Base-by-base conservation (phyloP, 306 rosid species). In the Canavalia gladiata region DNA sequence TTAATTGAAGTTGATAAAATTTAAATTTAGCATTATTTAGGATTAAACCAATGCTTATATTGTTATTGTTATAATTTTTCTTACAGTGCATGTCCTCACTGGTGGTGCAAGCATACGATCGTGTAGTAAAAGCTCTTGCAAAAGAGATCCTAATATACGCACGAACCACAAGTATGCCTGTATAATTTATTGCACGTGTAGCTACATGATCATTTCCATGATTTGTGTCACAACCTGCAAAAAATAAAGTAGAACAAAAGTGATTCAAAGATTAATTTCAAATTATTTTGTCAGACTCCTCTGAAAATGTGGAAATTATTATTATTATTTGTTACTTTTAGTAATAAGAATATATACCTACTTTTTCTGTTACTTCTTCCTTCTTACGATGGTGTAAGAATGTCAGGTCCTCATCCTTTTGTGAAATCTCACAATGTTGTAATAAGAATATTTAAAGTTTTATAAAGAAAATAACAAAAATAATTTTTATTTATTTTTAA, bases 41-140 rank as follows among this genome's bases (percentile, higher is more conserved):
- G 57, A 57, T 55, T 42, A 52, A 68, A 29, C 35, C 52, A 41
- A 25, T 74, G 59, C 87, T 87, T 57, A 84, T 49, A 63, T 43
- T 54, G 79, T 70, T 60, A 66, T 82, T 8, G 7, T 80, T 43
- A 46, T 79, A 90, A 37, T 5, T 45, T 45, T 45, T 45, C 49
- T 6, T 45, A 45, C 49, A 91, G 95, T 89, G 82, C 85, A 91
- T 50, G 90, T 91, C 58, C 95, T 91, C 58, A 59, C 92, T 54
- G 95, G 95, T 58, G 95, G 91, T 91, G 83, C 88, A 86, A 78
- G 95, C 92, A 35, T 89, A 89, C 72, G 85, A 81, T 77, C 92
- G 92, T 56, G 70, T 91, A 70, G 87, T 91, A 86, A 84, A 89
- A 46, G 72, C 90, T 86, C 92, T 91, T 63, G 90, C 92, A 75